phyloP scores from a whole-genome alignment of 768 basidiomycete genomes.

The Collybia sordida region DNA sequence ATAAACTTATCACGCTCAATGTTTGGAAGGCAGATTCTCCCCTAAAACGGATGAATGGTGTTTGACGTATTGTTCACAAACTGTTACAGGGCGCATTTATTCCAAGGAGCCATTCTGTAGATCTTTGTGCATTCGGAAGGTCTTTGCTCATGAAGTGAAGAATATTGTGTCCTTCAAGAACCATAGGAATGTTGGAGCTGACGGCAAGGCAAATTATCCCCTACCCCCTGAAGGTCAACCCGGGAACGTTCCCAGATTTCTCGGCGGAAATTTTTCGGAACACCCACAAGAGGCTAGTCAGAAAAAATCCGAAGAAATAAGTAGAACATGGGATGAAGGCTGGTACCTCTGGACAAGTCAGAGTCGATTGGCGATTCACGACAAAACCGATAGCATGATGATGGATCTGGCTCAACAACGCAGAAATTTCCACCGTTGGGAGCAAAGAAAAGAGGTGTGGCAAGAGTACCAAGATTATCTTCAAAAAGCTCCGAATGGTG shows the following conservation, averaged over 20 bases:
- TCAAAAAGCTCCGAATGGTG: slow-evolving; percentile 19
- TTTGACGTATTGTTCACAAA: slow-evolving; percentile 61
- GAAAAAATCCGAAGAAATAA: slow-evolving; percentile 25
- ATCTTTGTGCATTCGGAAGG: slow-evolving; percentile 62
- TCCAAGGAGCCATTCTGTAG: slow-evolving; percentile 53
- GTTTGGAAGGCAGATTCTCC: slow-evolving; percentile 49
- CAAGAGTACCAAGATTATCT: slow-evolving; percentile 52
- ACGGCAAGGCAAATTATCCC: slow-evolving; percentile 55
- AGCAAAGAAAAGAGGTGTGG: slow-evolving; percentile 42
- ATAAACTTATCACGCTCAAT: not conserved
- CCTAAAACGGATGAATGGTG: slow-evolving; percentile 65
- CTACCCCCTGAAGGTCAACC: slow-evolving; percentile 69
- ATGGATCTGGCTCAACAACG: slow-evolving; percentile 53
- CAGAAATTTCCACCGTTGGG: slow-evolving; percentile 35
- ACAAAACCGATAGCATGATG: slow-evolving; percentile 62
- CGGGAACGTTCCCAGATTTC: slow-evolving; percentile 40
- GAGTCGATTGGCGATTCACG: slow-evolving; percentile 49
- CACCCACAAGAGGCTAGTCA: slow-evolving; percentile 29
- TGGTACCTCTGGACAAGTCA: slow-evolving; percentile 73
- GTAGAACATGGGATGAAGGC: slow-evolving; percentile 70
- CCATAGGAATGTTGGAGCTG: slow-evolving; percentile 37
- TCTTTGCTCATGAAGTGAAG: slow-evolving; percentile 66
- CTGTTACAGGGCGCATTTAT: slow-evolving; percentile 50
- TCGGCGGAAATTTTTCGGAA: slow-evolving; percentile 39
- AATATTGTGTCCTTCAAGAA: slow-evolving; percentile 47